A percentile compares a stretch with the other conserved stretches of the same genome.
Conservation (phyloP, 495 filamentous ascomycete genomes). For the Filosporella fistucella region DNA sequence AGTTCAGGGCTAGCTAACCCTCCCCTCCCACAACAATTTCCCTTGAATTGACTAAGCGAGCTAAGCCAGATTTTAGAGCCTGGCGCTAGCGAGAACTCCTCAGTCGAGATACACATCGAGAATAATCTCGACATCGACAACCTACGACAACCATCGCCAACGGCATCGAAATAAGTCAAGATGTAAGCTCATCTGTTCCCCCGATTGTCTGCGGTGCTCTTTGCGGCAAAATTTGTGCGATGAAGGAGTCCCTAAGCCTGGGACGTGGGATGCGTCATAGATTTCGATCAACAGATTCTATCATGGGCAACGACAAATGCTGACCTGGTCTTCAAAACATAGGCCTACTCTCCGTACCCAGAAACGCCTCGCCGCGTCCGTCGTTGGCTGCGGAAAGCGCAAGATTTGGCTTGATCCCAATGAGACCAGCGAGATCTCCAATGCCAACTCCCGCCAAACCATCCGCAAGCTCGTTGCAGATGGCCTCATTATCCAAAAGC, state of each 20-base stretch:
- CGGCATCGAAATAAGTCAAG: constrained; percentile 40
- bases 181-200: constrained; percentile 41
- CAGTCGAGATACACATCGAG: not conserved
- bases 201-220: not conserved
- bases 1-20: not conserved
- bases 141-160: constrained; percentile 36
- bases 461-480: constrained; percentile 99
- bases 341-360: constrained; percentile 99
- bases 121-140: constrained; percentile 33
- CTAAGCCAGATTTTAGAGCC: too few species aligned
- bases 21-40: not conserved
- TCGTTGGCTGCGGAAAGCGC: constrained; percentile 96
- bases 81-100: constrained; percentile 1
- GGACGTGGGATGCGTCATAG: constrained; percentile 15
- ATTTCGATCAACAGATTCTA: constrained; percentile 13
- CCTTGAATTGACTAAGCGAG: not conserved
- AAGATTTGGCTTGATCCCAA: constrained; percentile 99
- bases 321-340: constrained; percentile 23
- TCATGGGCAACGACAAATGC: too few species aligned
- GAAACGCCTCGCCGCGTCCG: constrained; percentile 98
- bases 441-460: constrained; percentile 99
- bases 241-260: too few species aligned
- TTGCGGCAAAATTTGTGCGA: not conserved
- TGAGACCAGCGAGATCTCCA: constrained; percentile 98
- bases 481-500: constrained; percentile 99